Percentiles rank a stretch among this genome's conserved stretches.
Evolutionary conservation across 148 eudicot species (phyloP).

Genomic region (Vaccinium darrowii): DNA sequence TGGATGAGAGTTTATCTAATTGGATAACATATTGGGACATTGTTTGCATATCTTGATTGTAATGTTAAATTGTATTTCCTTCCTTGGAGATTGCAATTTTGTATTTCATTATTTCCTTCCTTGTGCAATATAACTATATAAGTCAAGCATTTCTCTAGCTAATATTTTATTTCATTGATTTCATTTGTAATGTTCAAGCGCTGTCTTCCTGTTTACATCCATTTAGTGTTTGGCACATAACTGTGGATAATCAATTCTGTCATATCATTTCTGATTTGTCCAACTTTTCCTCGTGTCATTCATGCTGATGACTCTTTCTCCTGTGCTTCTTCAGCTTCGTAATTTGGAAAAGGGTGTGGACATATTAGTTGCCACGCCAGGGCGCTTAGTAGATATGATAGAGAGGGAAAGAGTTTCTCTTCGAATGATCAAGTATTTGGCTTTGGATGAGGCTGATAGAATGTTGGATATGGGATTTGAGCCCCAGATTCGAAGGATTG

Average conservation of each 20-base stretch:
- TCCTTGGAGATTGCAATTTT: not conserved
- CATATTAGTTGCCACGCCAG: conserved; percentile 91
- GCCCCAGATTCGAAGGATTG: conserved; percentile 81
- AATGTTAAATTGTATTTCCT: not conserved
- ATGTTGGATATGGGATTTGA: conserved; percentile 98
- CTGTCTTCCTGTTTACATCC: not conserved
- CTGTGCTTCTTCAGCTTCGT: conserved; percentile 42
- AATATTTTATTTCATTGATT: not conserved
- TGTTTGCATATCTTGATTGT: not conserved
- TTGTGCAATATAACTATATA: not conserved
- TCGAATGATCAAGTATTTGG: conserved; percentile 53
- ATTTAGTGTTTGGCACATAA: not conserved
- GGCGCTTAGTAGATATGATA: conserved; percentile 79
- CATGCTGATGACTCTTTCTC: conserved; percentile 1
- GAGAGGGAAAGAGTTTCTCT: conserved; percentile 71
- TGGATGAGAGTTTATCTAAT: not conserved
- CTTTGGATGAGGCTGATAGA: conserved; percentile 89
- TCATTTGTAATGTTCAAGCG: not conserved
- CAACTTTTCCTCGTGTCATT: not conserved
- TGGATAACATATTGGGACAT: not conserved
- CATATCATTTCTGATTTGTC: not conserved
- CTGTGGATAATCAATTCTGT: not conserved
- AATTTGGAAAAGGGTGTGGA: conserved; percentile 78
- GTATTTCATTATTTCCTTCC: not conserved
- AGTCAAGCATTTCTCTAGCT: not conserved